phyloP scores from a whole-genome alignment of 2,329 filamentous ascomycete species.

The Phaeosphaeriaceae sp. region DNA sequence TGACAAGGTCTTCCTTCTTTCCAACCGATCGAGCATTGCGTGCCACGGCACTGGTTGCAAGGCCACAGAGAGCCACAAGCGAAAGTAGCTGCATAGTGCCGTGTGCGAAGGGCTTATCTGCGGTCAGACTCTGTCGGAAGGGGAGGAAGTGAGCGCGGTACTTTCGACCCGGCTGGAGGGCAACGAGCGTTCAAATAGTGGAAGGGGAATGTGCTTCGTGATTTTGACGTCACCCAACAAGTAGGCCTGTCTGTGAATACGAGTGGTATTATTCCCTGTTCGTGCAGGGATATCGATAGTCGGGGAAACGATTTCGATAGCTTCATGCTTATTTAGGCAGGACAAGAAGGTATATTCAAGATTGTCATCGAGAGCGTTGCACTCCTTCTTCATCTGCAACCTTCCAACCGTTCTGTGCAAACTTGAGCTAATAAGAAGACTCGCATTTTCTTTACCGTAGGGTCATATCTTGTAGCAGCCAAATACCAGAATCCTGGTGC shows the following conservation, averaged over 20 bases:
- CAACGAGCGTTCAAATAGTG: conserved; percentile 2
- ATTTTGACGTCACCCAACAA: conserved; percentile 1
- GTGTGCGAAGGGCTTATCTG: not conserved
- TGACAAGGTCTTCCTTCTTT: conserved; percentile 37
- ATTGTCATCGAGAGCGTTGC: too few relatives aligned
- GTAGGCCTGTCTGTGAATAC: not conserved
- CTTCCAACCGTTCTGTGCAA: too few relatives aligned
- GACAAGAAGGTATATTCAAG: conserved; percentile 1
- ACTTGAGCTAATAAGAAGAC: too few relatives aligned
- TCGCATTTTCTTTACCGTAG: too few relatives aligned
- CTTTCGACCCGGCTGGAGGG: not conserved
- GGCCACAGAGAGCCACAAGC: conserved; percentile 36
- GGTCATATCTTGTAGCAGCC: too few relatives aligned
- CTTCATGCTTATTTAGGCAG: conserved; percentile 22
- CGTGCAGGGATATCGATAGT: conserved; percentile 17
- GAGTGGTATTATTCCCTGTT: not conserved
- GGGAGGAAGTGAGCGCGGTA: not conserved
- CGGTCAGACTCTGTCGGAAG: not conserved
- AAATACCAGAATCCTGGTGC: too few relatives aligned
- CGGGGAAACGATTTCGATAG: conserved; percentile 1
- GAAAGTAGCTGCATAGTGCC: conserved; percentile 41
- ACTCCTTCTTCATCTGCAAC: too few relatives aligned
- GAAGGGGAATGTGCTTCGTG: not conserved
- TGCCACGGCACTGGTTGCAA: conserved; percentile 34
- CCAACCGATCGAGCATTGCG: conserved; percentile 37